Evolutionary conservation across 805 yeast species (phyloP), one percentile per base, ranked within the genome.

Genomic region (Vanderwaltozyma polyspora): DNA sequence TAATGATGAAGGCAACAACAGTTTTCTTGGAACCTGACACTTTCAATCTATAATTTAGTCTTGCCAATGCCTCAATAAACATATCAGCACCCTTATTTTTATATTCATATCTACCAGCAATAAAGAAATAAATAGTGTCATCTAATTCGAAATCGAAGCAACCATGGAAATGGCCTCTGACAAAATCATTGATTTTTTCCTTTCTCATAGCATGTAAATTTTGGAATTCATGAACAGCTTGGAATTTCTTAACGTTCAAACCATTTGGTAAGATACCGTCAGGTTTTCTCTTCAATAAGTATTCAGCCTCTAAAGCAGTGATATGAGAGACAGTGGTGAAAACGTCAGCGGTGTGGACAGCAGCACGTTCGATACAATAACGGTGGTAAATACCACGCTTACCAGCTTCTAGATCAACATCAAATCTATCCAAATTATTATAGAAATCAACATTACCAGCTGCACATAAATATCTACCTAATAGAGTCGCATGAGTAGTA

Each of bases 181-280:
- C 79, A 55, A 89, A 89, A 52, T 91, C 96, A 56, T 86, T 79
- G 56, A 89, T 87, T 57, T 84, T 85, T 35, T 78, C 94, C 67
- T 89, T 89, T 61, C 79, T 78, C 45, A 78, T 62, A 16, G 95
- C 95, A 64, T 89, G 98, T 60, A 89, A 67, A 60, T 91, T 89
- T 63, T 89, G 98, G 66, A 89, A 89, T 64, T 89, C 98, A 61
- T 89, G 98, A 48, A 89, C 94, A 1, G 97, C 97, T 52, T 83
- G 89, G 63, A 89, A 89, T 64, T 89, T 89, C 43, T 86, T 85
- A 36, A 89, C 97, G 55, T 89, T 89, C 42, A 89, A 68, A 19
- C 98, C 98, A 55, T 89, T 89, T 35, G 98, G 98, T 54, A 91
- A 71, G 17, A 89, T 96, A 3, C 98, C 98, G 55, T 89, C 98